Conservation (phyloP, 2,329 filamentous ascomycete species). For the Colletotrichum sp. region DNA sequence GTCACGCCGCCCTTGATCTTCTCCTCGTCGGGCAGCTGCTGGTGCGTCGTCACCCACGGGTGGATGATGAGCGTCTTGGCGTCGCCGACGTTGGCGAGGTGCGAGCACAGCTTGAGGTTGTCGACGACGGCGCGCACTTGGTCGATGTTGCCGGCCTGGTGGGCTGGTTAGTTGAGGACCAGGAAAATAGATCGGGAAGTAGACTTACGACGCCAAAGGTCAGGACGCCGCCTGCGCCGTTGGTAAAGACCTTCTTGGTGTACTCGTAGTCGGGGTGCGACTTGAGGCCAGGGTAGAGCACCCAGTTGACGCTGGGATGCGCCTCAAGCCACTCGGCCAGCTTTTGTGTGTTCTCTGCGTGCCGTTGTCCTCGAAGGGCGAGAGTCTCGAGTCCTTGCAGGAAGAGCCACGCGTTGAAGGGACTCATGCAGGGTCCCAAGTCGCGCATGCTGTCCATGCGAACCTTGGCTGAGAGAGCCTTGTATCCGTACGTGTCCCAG, state of each 20-base stretch:
- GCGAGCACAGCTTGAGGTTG: constrained; percentile 74
- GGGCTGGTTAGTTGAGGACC: constrained; percentile 29
- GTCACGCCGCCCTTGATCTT: constrained; percentile 70
- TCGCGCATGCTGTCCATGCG: constrained; percentile 76
- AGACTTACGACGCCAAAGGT: constrained; percentile 65
- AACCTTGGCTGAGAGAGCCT: constrained; percentile 69
- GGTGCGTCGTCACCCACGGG: constrained; percentile 75
- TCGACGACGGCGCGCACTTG: constrained; percentile 63
- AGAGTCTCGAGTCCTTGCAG: constrained; percentile 74
- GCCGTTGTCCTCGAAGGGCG: constrained; percentile 68
- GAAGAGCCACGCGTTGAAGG: constrained; percentile 75
- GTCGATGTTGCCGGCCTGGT: constrained; percentile 34
- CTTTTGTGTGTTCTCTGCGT: constrained; percentile 68
- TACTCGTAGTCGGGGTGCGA: constrained; percentile 67
- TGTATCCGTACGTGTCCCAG: constrained; percentile 71
- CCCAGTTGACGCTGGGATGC: constrained; percentile 73
- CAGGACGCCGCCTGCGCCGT: constrained; percentile 73
- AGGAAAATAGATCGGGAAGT: constrained; percentile 27
- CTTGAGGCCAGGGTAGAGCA: constrained; percentile 72
- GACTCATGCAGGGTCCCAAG: constrained; percentile 70
- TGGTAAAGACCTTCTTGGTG: constrained; percentile 71
- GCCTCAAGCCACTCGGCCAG: constrained; percentile 72
- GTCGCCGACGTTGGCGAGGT: constrained; percentile 76
- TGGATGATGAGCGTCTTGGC: constrained; percentile 76
- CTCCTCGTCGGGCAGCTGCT: constrained; percentile 72